Evolutionary conservation across 2,329 filamentous ascomycete species (phyloP).

Genomic region (Eutypa lata): DNA sequence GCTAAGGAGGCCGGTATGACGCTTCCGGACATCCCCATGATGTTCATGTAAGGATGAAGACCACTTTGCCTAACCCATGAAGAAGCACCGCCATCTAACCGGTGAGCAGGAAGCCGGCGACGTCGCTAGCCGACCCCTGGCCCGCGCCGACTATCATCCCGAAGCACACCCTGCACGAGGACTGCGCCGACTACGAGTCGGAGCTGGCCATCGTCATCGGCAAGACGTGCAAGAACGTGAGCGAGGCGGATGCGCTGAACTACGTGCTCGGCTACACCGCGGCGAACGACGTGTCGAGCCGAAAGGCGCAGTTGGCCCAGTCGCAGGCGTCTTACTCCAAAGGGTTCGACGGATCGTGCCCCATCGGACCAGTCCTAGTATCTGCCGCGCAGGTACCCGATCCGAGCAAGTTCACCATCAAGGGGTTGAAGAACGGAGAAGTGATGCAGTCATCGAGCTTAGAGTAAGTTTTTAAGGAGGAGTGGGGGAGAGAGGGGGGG

Average conservation of each 20-base stretch:
- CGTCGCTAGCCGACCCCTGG: slow-evolving; percentile 52
- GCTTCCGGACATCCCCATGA: slow-evolving; percentile 51
- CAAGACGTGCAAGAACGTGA: slow-evolving; percentile 48
- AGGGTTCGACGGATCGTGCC: slow-evolving; percentile 55
- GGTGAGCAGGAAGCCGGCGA: slow-evolving; percentile 46
- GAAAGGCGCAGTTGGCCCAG: slow-evolving; percentile 52
- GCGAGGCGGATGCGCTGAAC: slow-evolving; percentile 52
- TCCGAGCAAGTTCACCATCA: slow-evolving; percentile 36
- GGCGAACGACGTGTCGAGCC: slow-evolving; percentile 61
- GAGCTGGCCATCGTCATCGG: slow-evolving; percentile 58
- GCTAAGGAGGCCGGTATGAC: slow-evolving; percentile 48
- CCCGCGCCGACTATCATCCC: slow-evolving; percentile 49
- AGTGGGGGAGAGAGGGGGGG: not conserved
- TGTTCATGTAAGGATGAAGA: slow-evolving; percentile 45
- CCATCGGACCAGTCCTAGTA: slow-evolving; percentile 50
- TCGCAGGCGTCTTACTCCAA: slow-evolving; percentile 58
- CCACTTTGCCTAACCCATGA: not conserved
- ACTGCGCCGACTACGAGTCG: slow-evolving; percentile 57
- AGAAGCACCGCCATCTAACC: slow-evolving; percentile 7
- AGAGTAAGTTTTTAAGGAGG: slow-evolving; percentile 19
- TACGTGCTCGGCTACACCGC: slow-evolving; percentile 64
- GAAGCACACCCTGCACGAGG: slow-evolving; percentile 48
- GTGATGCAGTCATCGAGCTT: slow-evolving; percentile 44
- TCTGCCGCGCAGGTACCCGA: slow-evolving; percentile 40
- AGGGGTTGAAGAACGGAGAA: slow-evolving; percentile 47